Evolutionary conservation across 306 rosid species (phyloP).

Genomic region (Rubus idaeus): DNA sequence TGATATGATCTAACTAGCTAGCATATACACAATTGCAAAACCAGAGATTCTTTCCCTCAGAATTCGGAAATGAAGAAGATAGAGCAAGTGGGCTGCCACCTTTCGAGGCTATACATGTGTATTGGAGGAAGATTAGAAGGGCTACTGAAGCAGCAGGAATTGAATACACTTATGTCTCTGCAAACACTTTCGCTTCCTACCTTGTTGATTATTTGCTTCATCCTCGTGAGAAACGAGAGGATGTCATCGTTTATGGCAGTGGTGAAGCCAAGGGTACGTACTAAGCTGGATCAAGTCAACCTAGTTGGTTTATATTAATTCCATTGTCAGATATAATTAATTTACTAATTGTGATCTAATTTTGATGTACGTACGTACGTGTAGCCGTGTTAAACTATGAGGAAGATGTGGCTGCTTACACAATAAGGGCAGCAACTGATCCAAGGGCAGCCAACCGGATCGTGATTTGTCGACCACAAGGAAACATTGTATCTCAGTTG

Average conservation of each 20-base stretch:
- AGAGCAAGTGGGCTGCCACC: constrained; percentile 40
- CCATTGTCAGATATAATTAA: too few species aligned
- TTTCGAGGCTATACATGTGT: constrained; percentile 36
- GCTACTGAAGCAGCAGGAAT: constrained; percentile 47
- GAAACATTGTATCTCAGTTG: constrained; percentile 37
- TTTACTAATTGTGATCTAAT: neutral
- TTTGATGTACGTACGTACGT: neutral
- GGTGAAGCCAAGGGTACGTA: constrained; percentile 38
- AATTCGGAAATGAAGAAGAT: constrained; percentile 41
- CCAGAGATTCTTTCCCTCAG: constrained; percentile 52
- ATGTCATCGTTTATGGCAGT: constrained; percentile 37
- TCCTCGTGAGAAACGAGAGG: constrained; percentile 26
- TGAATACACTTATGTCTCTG: constrained; percentile 35
- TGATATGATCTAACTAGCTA: too few species aligned
- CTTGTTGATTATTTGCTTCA: constrained; percentile 35
- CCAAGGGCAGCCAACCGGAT: constrained; percentile 32
- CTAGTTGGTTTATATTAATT: too few species aligned
- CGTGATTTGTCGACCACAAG: constrained; percentile 20
- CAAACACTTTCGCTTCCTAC: constrained; percentile 42
- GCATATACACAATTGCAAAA: neutral
- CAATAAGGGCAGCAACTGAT: constrained; percentile 41
- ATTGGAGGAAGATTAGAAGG: constrained; percentile 45
- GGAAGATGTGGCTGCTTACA: constrained; percentile 40
- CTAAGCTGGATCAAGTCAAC: neutral
- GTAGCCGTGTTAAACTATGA: constrained; percentile 44